Conservation (phyloP, 208 protist species). For the Wallacemonas sp. region DNA sequence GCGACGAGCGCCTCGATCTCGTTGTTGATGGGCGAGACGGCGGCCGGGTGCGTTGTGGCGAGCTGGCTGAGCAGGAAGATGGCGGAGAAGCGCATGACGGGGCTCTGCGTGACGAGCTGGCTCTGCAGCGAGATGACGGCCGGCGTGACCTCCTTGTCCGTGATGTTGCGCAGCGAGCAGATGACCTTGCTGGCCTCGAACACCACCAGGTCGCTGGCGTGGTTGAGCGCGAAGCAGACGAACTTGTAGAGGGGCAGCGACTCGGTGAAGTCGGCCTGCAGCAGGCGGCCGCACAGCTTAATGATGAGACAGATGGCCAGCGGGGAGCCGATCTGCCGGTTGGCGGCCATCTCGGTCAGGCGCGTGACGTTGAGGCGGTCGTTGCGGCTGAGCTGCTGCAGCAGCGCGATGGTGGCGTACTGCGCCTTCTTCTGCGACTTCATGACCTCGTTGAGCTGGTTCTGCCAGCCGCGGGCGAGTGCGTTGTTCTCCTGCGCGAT, state of each 20-base stretch:
- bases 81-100: conserved; percentile 94
- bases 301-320: conserved; percentile 96
- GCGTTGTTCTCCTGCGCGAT: conserved; percentile 86
- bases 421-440: conserved; percentile 93
- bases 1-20: conserved; percentile 96
- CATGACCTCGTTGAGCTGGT: conserved; percentile 94
- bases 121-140: conserved; percentile 91
- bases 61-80: conserved; percentile 94
- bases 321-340: conserved; percentile 88
- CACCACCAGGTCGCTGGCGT: conserved; percentile 96
- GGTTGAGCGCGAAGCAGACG: conserved; percentile 88
- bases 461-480: conserved; percentile 94
- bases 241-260: conserved; percentile 90
- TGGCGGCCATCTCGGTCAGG: conserved; percentile 89
- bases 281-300: conserved; percentile 91
- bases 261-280: conserved; percentile 88
- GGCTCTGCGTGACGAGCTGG: conserved; percentile 92
- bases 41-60: conserved; percentile 66
- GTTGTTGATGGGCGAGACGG: conserved; percentile 92
- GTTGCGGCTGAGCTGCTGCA: conserved; percentile 96
- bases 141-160: conserved; percentile 88
- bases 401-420: conserved; percentile 96
- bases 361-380: conserved; percentile 96
- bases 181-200: conserved; percentile 97
- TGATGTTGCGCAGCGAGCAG: conserved; percentile 90